phyloP scores from a whole-genome alignment of 345 rosid species.

The Murraya paniculata region DNA sequence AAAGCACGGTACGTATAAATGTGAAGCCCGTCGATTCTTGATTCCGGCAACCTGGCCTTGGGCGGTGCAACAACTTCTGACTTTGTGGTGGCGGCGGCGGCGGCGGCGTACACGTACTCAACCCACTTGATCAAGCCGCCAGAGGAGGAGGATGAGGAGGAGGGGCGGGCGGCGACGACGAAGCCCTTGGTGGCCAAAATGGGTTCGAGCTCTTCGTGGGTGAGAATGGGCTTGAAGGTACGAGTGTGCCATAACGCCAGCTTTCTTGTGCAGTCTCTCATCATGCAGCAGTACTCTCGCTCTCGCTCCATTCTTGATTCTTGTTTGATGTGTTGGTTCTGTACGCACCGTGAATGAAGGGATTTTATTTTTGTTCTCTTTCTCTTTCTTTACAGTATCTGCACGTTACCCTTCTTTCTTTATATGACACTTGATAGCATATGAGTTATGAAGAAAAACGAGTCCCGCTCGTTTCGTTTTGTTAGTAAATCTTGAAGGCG shows the following conservation, averaged over 20 bases:
- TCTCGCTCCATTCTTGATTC: no score
- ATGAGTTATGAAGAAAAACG: background rate
- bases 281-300: conserved; percentile 34
- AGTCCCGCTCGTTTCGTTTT: background rate
- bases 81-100: background rate
- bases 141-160: background rate
- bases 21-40: conserved; percentile 58
- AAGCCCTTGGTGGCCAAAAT: conserved; percentile 51
- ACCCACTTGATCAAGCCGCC: conserved; percentile 20
- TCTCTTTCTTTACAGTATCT: no score
- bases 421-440: no score
- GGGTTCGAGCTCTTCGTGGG: conserved; percentile 46
- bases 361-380: background rate
- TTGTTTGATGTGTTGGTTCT: no score
- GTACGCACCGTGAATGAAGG: background rate
- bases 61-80: conserved; percentile 11
- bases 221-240: conserved; percentile 51
- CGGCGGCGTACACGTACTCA: conserved; percentile 33
- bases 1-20: conserved; percentile 42
- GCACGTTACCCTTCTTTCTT: no score
- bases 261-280: conserved; percentile 49
- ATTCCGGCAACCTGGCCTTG: conserved; percentile 44
- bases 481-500: background rate
- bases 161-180: conserved; percentile 17
- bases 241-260: conserved; percentile 51